These are phyloP conservation scores for Poa pratensis DNA, from an alignment of 176 grass and related monocot genomes.

Conservation along the genomic window DNA sequence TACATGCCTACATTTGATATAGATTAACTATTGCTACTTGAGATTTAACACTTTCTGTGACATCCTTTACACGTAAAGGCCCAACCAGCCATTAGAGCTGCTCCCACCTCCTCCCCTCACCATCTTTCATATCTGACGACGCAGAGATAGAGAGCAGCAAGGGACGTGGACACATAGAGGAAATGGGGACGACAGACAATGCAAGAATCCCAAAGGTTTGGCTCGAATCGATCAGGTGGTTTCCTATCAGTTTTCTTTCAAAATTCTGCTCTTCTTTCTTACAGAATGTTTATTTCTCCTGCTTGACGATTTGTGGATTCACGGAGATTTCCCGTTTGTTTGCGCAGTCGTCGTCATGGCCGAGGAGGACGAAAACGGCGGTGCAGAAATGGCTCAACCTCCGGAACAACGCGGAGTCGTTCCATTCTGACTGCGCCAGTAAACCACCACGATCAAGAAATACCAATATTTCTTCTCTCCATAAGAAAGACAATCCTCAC, in stretches of 20 bases:
- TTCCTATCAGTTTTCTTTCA: background rate
- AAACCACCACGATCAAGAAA: conserved; percentile 17
- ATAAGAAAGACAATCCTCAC: background rate
- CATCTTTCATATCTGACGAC: background rate
- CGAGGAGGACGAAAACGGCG: conserved; percentile 70
- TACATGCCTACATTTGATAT: background rate
- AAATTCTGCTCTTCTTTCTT: background rate
- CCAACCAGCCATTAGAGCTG: background rate
- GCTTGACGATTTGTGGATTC: background rate
- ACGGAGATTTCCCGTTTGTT: background rate
- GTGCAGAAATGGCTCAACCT: conserved; percentile 85
- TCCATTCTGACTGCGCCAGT: conserved; percentile 65
- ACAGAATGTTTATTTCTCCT: background rate
- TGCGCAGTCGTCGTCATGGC: conserved; percentile 79
- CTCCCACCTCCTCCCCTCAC: background rate
- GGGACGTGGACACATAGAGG: background rate
- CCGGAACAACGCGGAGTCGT: conserved; percentile 37
- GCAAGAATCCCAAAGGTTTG: conserved; percentile 71
- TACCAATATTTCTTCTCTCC: background rate
- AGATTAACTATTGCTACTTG: background rate
- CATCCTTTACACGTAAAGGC: conserved; percentile 41
- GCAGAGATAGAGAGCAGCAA: background rate
- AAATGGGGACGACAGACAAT: conserved; percentile 55
- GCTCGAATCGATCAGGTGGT: background rate
- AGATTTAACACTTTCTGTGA: conserved; percentile 1